A percentile compares a stretch with the other conserved stretches of the same genome.
Conservation (phyloP, 148 eudicot genomes). For the Suaeda aralocaspica region DNA sequence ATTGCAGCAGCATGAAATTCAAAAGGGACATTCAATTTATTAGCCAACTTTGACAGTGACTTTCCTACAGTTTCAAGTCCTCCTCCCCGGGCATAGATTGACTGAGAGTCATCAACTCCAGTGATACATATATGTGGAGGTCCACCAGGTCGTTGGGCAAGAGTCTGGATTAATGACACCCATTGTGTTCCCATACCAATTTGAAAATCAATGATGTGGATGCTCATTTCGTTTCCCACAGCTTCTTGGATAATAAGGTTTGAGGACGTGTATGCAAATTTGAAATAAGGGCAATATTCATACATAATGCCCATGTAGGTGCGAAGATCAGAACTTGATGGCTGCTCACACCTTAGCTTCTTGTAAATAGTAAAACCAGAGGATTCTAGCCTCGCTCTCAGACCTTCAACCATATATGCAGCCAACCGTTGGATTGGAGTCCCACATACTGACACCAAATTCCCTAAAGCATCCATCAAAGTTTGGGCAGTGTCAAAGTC, state of each 20-base stretch:
- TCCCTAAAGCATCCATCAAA: constrained; percentile 51
- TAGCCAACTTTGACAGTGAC: constrained; percentile 44
- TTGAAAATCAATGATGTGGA: constrained; percentile 87
- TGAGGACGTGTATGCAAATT: constrained; percentile 68
- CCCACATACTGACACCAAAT: constrained; percentile 72
- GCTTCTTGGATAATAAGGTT: constrained; percentile 63
- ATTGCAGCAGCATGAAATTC: constrained; percentile 74
- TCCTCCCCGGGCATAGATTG: constrained; percentile 74
- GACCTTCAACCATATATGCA: constrained; percentile 88
- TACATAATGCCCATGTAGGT: constrained; percentile 73
- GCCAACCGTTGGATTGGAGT: constrained; percentile 70
- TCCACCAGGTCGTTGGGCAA: constrained; percentile 60
- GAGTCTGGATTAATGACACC: constrained; percentile 48
- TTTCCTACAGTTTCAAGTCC: constrained; percentile 61
- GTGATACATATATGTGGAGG: constrained; percentile 74
- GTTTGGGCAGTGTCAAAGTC: constrained; percentile 32
- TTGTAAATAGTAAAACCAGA: constrained; percentile 75
- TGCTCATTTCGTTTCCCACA: constrained; percentile 47
- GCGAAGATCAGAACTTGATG: constrained; percentile 66
- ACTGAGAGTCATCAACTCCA: constrained; percentile 79
- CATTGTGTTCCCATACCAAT: constrained; percentile 89
- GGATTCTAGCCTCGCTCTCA: constrained; percentile 54
- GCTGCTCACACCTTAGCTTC: constrained; percentile 71
- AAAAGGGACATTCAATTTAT: constrained; percentile 47
- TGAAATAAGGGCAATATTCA: constrained; percentile 61